These are phyloP conservation scores for Ceratobasidium theobromae DNA, from an alignment of 1,284 basidiomycete genomes.

Conservation along the genomic window DNA sequence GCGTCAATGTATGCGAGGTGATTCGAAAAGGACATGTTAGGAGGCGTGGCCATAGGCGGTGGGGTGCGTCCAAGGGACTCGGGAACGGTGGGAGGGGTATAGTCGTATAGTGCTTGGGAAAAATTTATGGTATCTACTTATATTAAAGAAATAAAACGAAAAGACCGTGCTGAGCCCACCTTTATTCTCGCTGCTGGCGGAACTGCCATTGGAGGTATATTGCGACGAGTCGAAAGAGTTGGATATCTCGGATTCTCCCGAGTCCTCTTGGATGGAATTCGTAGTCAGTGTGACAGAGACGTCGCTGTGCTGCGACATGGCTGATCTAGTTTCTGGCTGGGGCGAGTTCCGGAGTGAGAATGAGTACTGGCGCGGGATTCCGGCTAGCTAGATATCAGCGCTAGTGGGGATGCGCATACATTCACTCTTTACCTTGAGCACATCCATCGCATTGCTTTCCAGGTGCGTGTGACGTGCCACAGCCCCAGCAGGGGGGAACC, in stretches of 20 bases:
- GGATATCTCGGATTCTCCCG: too few relatives aligned
- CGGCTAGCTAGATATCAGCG: too few relatives aligned
- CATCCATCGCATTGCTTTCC: neutral
- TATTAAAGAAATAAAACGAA: too few relatives aligned
- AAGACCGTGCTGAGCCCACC: too few relatives aligned
- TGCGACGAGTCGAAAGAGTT: neutral
- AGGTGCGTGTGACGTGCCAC: neutral
- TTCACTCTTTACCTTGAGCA: neutral
- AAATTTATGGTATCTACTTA: neutral
- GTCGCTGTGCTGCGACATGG: neutral
- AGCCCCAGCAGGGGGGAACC: neutral
- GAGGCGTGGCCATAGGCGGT: slow-evolving; percentile 8
- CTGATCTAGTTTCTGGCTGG: neutral
- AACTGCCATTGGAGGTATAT: too few relatives aligned
- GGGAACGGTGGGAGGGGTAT: slow-evolving; percentile 1
- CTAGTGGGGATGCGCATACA: neutral
- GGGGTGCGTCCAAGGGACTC: slow-evolving; percentile 9
- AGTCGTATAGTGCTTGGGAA: neutral
- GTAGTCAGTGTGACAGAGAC: neutral
- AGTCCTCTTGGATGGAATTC: too few relatives aligned
- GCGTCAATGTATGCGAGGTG: slow-evolving; percentile 19
- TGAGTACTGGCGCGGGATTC: too few relatives aligned
- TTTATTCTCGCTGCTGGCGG: too few relatives aligned
- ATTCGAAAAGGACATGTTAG: slow-evolving; percentile 4
- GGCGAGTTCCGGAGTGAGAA: neutral